Conservation (phyloP, 2,329 filamentous ascomycete species). For the Ascocoryne sarcoides region DNA sequence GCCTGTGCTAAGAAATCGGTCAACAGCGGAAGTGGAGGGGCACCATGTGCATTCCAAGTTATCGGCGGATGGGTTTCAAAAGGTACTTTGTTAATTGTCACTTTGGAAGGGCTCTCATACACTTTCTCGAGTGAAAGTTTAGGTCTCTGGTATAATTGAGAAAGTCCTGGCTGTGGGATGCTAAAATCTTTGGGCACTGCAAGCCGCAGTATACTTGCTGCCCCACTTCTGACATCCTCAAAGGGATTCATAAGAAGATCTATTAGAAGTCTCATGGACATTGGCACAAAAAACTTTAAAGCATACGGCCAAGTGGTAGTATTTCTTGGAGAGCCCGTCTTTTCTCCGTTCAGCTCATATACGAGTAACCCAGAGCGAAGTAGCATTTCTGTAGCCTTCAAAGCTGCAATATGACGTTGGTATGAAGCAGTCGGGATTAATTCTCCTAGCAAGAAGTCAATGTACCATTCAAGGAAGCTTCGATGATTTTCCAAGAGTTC, state of each 20-base stretch:
- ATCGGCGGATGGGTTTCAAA: background rate
- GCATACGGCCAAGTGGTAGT: constrained; percentile 21
- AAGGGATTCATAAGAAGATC: constrained; percentile 85
- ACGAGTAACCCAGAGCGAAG: constrained; percentile 35
- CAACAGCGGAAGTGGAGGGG: constrained; percentile 29
- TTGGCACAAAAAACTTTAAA: constrained; percentile 33
- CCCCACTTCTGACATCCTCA: constrained; percentile 70
- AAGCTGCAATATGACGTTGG: constrained; percentile 73
- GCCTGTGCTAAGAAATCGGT: constrained; percentile 42
- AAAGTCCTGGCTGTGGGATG: background rate
- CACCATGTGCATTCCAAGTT: background rate
- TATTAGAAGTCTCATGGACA: constrained; percentile 55
- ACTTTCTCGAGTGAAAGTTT: background rate
- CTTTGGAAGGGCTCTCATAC: too few relatives aligned
- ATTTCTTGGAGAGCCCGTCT: constrained; percentile 7
- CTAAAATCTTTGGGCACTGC: constrained; percentile 32
- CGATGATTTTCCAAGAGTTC: constrained; percentile 38
- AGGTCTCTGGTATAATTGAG: background rate
- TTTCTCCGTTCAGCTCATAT: background rate
- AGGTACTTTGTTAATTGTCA: too few relatives aligned
- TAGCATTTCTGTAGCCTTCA: constrained; percentile 63
- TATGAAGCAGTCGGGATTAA: constrained; percentile 78
- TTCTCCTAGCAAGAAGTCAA: constrained; percentile 63
- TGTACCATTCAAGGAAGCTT: constrained; percentile 66
- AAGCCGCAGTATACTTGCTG: constrained; percentile 43